Evolutionary conservation across 305 asterid genomes (phyloP).

Genomic region (Fraxinus sp.): DNA sequence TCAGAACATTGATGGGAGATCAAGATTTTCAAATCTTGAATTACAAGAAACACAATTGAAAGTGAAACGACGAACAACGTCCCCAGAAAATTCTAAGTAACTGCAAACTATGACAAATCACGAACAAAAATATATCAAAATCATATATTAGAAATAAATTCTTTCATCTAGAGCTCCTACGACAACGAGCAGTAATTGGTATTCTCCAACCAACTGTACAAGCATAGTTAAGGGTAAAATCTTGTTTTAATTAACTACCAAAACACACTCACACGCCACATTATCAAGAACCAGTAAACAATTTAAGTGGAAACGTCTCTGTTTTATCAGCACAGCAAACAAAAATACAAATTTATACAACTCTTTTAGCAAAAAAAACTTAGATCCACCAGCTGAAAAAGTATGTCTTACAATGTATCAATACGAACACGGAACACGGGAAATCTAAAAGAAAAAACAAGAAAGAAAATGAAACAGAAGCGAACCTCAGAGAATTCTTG

Average conservation of each 20-base stretch:
- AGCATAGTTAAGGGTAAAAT: neutral
- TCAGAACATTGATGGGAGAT: neutral
- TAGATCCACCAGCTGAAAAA: neutral
- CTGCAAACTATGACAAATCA: neutral
- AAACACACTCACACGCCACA: neutral
- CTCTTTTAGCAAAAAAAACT: neutral
- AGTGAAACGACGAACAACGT: neutral
- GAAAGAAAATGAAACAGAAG: neutral
- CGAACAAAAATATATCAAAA: neutral
- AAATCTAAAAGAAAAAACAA: neutral
- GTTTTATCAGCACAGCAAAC: neutral
- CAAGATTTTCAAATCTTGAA: neutral
- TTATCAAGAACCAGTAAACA: neutral
- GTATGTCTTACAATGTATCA: neutral
- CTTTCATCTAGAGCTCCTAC: neutral
- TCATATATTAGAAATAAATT: neutral
- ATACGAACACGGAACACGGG: neutral
- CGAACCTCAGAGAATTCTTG: constrained; percentile 28
- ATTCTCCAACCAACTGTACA: neutral
- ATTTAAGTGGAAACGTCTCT: neutral
- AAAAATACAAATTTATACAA: neutral
- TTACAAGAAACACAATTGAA: neutral
- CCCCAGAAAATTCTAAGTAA: neutral
- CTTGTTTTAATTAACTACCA: too few relatives aligned
- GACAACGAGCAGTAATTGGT: neutral